These are phyloP conservation scores for Babesia ovis DNA, from an alignment of 169 alveolate species.

Conservation along the genomic window DNA sequence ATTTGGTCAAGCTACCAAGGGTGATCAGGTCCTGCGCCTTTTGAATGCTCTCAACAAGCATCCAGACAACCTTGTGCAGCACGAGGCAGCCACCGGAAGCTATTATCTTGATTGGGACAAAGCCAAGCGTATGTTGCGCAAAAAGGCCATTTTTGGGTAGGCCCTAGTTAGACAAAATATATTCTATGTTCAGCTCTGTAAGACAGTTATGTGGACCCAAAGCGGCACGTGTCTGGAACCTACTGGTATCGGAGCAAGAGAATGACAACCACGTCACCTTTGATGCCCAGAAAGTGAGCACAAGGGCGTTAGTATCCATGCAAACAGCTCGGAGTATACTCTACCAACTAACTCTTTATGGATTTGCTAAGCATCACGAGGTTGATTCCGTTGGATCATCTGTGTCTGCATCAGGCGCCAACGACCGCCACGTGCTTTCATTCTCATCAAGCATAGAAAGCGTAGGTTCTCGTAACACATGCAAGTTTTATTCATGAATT, in stretches of 20 bases:
- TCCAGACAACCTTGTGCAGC: slow-evolving; percentile 63
- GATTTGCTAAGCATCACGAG: slow-evolving; percentile 55
- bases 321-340: slow-evolving; percentile 63
- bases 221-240: slow-evolving; percentile 68
- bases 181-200: slow-evolving; percentile 23
- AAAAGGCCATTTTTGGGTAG: slow-evolving; percentile 61
- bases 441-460: slow-evolving; percentile 45
- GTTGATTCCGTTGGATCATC: slow-evolving; percentile 31
- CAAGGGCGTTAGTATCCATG: slow-evolving; percentile 62
- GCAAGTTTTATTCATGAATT: not conserved
- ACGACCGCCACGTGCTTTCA: slow-evolving; percentile 41
- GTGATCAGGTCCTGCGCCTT: slow-evolving; percentile 43
- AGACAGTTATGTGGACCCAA: slow-evolving; percentile 53
- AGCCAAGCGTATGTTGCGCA: slow-evolving; percentile 58
- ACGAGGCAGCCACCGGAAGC: slow-evolving; percentile 18
- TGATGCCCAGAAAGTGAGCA: slow-evolving; percentile 55
- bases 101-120: slow-evolving; percentile 58
- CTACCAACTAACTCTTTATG: slow-evolving; percentile 55
- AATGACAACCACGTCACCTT: slow-evolving; percentile 17
- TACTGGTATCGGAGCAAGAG: slow-evolving; percentile 36
- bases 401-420: slow-evolving; percentile 3
- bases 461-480: slow-evolving; percentile 1
- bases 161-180: not conserved
- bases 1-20: not conserved
- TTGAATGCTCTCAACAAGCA: slow-evolving; percentile 55